A percentile compares a stretch with the other conserved stretches of the same genome.
Conservation (phyloP, 345 rosid genomes). For the Eucalyptus lansdowneana region DNA sequence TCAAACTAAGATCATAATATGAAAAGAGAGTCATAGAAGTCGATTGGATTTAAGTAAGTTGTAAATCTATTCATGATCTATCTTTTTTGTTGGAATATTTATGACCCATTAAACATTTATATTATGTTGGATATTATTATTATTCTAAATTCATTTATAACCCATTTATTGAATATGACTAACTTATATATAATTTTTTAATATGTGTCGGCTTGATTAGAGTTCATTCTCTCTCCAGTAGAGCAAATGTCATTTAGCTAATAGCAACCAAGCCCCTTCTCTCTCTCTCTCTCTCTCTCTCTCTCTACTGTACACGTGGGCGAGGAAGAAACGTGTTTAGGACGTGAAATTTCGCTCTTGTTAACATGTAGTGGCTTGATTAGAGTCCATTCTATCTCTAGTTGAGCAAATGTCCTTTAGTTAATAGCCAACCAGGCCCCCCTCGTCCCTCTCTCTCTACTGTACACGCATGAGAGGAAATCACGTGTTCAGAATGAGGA, state of each 20-base stretch:
- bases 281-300: not conserved
- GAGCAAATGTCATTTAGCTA: not conserved
- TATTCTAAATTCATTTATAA: accelerated
- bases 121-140: too few species aligned
- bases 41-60: accelerated
- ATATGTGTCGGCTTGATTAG: not conserved
- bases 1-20: accelerated
- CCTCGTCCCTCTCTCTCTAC: not conserved
- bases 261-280: not conserved
- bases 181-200: not conserved
- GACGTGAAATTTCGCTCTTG: not conserved
- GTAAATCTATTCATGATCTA: accelerated
- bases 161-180: too few species aligned
- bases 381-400: not conserved
- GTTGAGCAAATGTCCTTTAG: not conserved
- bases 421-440: not conserved
- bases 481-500: not conserved
- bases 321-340: not conserved
- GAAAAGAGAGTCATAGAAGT: too few species aligned
- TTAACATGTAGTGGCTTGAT: not conserved
- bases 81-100: accelerated
- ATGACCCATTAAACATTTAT: too few species aligned
- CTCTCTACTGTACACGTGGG: not conserved
- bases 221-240: not conserved
- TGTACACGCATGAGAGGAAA: not conserved